Conservation (phyloP, 2,329 filamentous ascomycete genomes). For the Cladophialophora chaetospira region DNA sequence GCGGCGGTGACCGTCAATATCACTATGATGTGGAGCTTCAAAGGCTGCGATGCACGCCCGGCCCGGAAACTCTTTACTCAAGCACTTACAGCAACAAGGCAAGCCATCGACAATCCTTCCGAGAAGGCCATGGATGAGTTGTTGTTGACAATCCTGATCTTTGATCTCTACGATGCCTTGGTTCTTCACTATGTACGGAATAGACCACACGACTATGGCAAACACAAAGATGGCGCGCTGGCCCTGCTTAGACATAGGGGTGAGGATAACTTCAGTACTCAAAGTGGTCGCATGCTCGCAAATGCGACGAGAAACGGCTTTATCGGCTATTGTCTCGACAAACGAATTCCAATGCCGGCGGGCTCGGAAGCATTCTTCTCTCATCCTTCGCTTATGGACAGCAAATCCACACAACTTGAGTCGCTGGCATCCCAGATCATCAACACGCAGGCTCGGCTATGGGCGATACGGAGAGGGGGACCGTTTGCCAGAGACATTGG, state of each 20-base stretch:
- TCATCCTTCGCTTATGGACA: constrained; percentile 17
- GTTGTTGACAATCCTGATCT: constrained; percentile 32
- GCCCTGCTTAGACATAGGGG: constrained; percentile 31
- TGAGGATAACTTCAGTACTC: constrained; percentile 20
- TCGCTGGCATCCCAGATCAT: constrained; percentile 16
- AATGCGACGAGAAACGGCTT: constrained; percentile 24
- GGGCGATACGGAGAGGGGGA: constrained; percentile 5
- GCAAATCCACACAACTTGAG: constrained; percentile 23
- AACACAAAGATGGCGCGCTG: constrained; percentile 31
- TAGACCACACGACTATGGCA: constrained; percentile 11
- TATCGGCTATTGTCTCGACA: constrained; percentile 23
- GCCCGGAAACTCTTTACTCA: constrained; percentile 27
- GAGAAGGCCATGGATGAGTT: constrained; percentile 28
- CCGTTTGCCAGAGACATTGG: background rate
- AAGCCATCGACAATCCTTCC: constrained; percentile 26
- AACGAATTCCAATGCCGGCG: constrained; percentile 20
- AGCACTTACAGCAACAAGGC: constrained; percentile 27
- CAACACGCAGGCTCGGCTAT: constrained; percentile 24
- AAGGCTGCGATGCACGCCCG: constrained; percentile 24
- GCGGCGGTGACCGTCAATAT: constrained; percentile 32
- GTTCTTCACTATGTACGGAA: constrained; percentile 24
- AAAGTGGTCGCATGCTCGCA: constrained; percentile 18
- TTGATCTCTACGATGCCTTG: constrained; percentile 34
- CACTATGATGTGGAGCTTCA: constrained; percentile 31
- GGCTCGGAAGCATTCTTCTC: constrained; percentile 23